These are phyloP conservation scores for Ogataea pini DNA, from an alignment of 805 yeast genomes.

Conservation along the genomic window DNA sequence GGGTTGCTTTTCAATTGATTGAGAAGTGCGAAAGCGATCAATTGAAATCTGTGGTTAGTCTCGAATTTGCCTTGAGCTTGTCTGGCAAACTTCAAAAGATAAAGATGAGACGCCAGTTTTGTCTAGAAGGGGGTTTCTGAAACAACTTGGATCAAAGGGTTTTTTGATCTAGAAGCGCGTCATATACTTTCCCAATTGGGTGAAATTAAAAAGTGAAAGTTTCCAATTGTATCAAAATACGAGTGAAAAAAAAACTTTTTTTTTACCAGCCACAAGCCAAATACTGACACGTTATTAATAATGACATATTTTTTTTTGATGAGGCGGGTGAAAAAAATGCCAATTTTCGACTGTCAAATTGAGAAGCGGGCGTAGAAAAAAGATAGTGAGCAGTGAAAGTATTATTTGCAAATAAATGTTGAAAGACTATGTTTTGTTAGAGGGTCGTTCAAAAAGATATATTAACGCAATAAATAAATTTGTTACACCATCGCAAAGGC, in stretches of 20 bases:
- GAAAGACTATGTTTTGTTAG: background rate
- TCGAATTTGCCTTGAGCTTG: background rate
- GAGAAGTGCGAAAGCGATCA: background rate
- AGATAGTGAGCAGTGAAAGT: slow-evolving; percentile 1
- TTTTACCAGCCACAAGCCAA: slow-evolving; percentile 4
- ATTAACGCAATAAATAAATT: background rate
- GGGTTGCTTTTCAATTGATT: background rate
- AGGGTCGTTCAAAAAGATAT: background rate
- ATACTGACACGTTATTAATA: background rate
- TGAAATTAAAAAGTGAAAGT: background rate
- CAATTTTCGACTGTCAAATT: background rate
- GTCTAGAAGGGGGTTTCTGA: slow-evolving; percentile 9
- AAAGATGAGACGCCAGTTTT: background rate
- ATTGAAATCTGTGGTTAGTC: background rate
- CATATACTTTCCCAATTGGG: slow-evolving; percentile 12
- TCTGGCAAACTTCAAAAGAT: background rate
- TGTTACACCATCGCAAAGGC: background rate
- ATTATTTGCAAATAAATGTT: slow-evolving; percentile 1
- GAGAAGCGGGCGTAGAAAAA: background rate
- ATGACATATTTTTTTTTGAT: background rate
- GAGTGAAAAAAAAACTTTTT: background rate
- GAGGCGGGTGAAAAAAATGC: slow-evolving; percentile 1
- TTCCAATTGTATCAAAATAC: no score
- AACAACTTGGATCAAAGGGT: slow-evolving; percentile 3
- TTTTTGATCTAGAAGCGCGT: slow-evolving; percentile 7